Evolutionary conservation across 306 rosid genomes (phyloP).

Genomic region (Begonia fuchsioides): DNA sequence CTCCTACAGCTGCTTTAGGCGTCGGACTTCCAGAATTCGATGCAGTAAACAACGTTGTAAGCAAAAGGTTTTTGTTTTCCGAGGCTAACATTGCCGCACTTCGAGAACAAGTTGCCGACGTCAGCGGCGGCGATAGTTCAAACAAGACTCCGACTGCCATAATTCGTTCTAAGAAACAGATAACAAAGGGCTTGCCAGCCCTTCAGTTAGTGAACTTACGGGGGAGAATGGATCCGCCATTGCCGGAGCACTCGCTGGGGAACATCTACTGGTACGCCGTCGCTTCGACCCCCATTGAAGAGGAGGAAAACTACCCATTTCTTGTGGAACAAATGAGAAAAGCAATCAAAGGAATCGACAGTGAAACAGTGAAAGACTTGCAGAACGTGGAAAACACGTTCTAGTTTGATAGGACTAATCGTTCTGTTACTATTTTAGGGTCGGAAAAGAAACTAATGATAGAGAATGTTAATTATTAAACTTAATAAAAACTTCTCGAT

Average conservation of each 20-base stretch:
- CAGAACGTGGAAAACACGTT: not conserved
- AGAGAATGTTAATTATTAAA: too few species aligned
- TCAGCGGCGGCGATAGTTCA: not conserved
- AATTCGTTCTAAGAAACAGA: not conserved
- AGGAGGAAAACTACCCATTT: not conserved
- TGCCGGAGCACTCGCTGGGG: slow-evolving; percentile 14
- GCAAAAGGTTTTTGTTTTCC: slow-evolving; percentile 14
- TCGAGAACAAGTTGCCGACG: not conserved
- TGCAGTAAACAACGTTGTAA: slow-evolving; percentile 6
- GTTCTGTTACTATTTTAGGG: too few species aligned
- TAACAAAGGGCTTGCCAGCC: not conserved
- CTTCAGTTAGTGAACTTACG: slow-evolving; percentile 18
- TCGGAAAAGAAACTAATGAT: too few species aligned
- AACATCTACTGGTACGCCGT: slow-evolving; percentile 7
- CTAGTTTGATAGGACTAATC: too few species aligned
- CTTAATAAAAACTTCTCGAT: too few species aligned
- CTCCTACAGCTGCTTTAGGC: slow-evolving; percentile 9
- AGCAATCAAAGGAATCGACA: slow-evolving; percentile 2
- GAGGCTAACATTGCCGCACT: slow-evolving; percentile 5
- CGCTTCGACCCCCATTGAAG: not conserved
- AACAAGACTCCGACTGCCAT: slow-evolving; percentile 15
- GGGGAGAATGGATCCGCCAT: slow-evolving; percentile 18
- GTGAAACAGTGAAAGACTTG: not conserved
- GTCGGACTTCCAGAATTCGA: not conserved
- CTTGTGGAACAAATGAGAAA: slow-evolving; percentile 11